Evolutionary conservation across 495 filamentous ascomycete species (phyloP), one percentile per base, ranked within the genome.

Genomic region (Podospora didyma): DNA sequence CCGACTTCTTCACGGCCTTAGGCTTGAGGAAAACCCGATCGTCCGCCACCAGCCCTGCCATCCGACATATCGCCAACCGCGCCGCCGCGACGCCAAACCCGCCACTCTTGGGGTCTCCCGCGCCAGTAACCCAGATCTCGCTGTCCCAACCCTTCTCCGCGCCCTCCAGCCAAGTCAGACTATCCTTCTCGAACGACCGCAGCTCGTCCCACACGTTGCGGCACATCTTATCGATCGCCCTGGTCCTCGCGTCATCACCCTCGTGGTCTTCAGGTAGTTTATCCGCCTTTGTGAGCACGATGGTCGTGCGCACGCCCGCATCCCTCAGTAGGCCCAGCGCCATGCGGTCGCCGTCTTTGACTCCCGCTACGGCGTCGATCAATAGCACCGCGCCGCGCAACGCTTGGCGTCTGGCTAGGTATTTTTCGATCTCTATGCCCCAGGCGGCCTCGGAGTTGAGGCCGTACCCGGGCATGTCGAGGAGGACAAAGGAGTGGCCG

Each of bases 401-500:
- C 82, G 92, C 84, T 62, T 78, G 84, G 54, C 92, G 78, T 45
- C 79, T 75, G 34, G 75, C 72, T 24, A 97, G 66, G 75, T 95
- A 97, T 70, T 95, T 90, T 71, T 89, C 78, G 59, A 96, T 92
- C 72, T 97, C 86, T 58, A 73, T 71, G 2, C 94, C 94, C 93
- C 93, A 97, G 60, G 86, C 87, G 41, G 78, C 68, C 45, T 82
- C 74, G 64, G 87, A 89, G 5, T 83, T 88, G 52, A 87, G 78
- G 4, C 95, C 94, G 65, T 98, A 98, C 2, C 94, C 95, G 7
- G 94, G 95, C 90, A 95, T 93, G 70, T 98, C 95, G 35, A 96
- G 73, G 11, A 94, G 62, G 7, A 84, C 75, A 49, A 96, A 65
- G 12, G 82, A 76, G 51, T 86, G 80, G 52, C 76, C 75, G 19